Evolutionary conservation across 164 flowering plant genomes (phyloP).

Genomic region (Sextonia rubra): DNA sequence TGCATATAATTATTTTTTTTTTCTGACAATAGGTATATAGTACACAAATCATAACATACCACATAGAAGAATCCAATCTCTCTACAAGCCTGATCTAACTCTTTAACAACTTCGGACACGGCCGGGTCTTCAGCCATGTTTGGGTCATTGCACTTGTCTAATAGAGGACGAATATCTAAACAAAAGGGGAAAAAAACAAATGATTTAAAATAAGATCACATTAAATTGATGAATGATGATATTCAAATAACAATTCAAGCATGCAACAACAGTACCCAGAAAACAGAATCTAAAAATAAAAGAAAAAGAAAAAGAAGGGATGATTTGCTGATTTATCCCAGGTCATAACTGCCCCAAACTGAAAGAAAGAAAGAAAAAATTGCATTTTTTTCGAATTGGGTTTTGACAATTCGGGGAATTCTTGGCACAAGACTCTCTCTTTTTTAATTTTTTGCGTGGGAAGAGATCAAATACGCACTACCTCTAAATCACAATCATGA

Average conservation of each 20-base stretch:
- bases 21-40: neutral
- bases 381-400: too few relatives aligned
- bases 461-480: too few relatives aligned
- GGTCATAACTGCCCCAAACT: too few relatives aligned
- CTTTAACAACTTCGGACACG: constrained; percentile 55
- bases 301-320: too few relatives aligned
- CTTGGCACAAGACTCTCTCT: too few relatives aligned
- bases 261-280: neutral
- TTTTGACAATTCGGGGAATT: too few relatives aligned
- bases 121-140: constrained; percentile 51
- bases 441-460: too few relatives aligned
- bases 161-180: constrained; percentile 65
- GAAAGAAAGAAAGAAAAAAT: too few relatives aligned
- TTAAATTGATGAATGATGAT: constrained; percentile 21
- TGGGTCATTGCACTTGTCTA: constrained; percentile 71
- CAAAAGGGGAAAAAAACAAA: neutral
- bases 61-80: constrained; percentile 92
- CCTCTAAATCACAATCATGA: too few relatives aligned
- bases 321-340: too few relatives aligned
- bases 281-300: too few relatives aligned
- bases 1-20: neutral
- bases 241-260: neutral
- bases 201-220: neutral
- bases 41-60: constrained; percentile 34
- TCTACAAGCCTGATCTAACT: constrained; percentile 72